Evolutionary conservation across 2,329 filamentous ascomycete species (phyloP).

Genomic region (Fusarium sp.): DNA sequence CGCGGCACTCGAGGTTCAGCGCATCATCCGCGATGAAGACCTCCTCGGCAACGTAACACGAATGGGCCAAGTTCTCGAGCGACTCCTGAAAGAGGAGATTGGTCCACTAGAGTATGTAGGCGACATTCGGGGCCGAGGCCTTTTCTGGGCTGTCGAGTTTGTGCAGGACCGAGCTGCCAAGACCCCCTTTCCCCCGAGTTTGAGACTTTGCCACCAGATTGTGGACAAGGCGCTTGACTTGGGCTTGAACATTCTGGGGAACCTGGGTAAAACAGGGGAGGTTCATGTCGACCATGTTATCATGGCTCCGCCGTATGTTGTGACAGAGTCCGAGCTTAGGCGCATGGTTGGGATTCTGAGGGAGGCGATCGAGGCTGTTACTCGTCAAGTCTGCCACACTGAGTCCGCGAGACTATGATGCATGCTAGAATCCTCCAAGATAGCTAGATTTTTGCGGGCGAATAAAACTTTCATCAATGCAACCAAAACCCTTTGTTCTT

Average conservation of each 20-base stretch:
- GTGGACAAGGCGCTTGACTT: neutral
- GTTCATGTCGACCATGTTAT: neutral
- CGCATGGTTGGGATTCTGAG: neutral
- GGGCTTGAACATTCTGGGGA: neutral
- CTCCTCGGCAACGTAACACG: neutral
- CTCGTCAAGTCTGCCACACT: neutral
- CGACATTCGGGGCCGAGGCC: slow-evolving; percentile 34
- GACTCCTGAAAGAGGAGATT: slow-evolving; percentile 18
- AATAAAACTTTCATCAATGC: neutral
- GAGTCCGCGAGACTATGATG: neutral
- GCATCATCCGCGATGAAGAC: slow-evolving; percentile 28
- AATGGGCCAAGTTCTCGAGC: slow-evolving; percentile 29
- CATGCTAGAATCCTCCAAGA: neutral
- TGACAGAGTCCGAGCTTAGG: neutral
- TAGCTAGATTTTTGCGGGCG: neutral
- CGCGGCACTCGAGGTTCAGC: slow-evolving; percentile 30
- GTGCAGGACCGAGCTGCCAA: slow-evolving; percentile 37
- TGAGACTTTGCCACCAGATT: slow-evolving; percentile 8
- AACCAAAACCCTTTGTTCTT: neutral
- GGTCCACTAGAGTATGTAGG: slow-evolving; percentile 28
- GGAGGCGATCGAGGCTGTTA: neutral
- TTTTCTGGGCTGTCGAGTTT: slow-evolving; percentile 41
- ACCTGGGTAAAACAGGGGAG: neutral
- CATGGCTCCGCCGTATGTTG: neutral
- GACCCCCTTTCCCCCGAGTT: slow-evolving; percentile 19